Conservation (phyloP, 179 eudicot genomes). For the Spinacia oleracea region DNA sequence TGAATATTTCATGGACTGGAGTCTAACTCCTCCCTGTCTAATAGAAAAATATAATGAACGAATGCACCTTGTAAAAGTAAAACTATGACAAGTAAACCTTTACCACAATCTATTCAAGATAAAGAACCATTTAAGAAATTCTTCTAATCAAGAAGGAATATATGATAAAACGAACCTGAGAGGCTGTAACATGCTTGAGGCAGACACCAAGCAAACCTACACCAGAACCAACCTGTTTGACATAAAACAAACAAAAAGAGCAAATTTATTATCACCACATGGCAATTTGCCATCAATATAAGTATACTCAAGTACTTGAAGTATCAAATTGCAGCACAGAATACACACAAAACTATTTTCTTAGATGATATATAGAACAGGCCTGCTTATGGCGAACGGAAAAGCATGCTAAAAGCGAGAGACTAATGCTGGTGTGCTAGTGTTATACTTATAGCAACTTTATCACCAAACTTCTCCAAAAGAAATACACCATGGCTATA, state of each 20-base stretch:
- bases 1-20: not conserved
- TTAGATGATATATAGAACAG: not conserved
- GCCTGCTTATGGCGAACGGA: not conserved
- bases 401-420: not conserved
- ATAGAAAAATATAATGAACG: not conserved
- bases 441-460: slow-evolving; percentile 2
- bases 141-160: not conserved
- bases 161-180: slow-evolving; percentile 45
- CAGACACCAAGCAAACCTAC: slow-evolving; percentile 94
- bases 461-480: not conserved
- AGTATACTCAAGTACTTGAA: not conserved
- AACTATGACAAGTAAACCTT: not conserved
- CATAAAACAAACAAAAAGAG: slow-evolving; percentile 7
- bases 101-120: not conserved
- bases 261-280: not conserved
- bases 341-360: slow-evolving; percentile 1
- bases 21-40: not conserved
- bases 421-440: not conserved
- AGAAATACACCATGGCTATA: slow-evolving; percentile 5
- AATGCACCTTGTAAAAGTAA: not conserved
- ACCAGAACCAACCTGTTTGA: slow-evolving; percentile 87
- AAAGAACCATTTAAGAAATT: not conserved
- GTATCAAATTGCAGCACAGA: not conserved
- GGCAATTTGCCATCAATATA: not conserved
- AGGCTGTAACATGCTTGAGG: slow-evolving; percentile 69